Evolutionary conservation across 177 flowering plant species (phyloP).

Genomic region (Vitis hybrid): DNA sequence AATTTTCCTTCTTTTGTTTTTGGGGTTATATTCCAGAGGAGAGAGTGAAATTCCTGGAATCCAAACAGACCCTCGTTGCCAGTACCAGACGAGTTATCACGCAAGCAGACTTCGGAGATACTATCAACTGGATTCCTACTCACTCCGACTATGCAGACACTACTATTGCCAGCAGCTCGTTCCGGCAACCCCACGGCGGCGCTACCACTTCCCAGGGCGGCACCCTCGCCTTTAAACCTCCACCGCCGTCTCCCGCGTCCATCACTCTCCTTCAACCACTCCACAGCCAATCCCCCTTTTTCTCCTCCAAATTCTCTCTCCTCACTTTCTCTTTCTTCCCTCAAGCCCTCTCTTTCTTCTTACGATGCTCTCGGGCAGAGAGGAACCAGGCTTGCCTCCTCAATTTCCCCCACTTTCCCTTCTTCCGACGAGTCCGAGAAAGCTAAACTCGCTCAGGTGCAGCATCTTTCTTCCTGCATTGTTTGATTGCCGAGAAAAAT

Average conservation of each 20-base stretch:
- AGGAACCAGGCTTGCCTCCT: constrained; percentile 12
- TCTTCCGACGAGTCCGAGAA: constrained; percentile 32
- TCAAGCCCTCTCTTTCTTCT: constrained; percentile 4
- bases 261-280: constrained; percentile 5
- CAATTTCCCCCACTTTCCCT: constrained; percentile 16
- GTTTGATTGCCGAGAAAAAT: constrained; percentile 4
- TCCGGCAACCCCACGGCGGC: constrained; percentile 23
- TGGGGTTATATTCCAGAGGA: no score
- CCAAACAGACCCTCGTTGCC: no score
- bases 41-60: no score
- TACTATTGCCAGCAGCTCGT: constrained; percentile 36
- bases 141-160: constrained; percentile 34
- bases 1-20: no score
- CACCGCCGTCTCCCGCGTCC: constrained; percentile 3
- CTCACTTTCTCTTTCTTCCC: constrained; percentile 3
- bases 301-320: constrained; percentile 1
- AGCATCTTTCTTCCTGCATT: neutral
- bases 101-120: neutral
- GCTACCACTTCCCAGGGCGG: neutral
- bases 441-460: constrained; percentile 44
- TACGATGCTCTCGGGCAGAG: neutral
- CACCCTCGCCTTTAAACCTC: constrained; percentile 2
- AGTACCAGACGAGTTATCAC: no score
- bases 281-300: neutral
- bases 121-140: neutral